Evolutionary conservation across 2,329 filamentous ascomycete species (phyloP), one percentile per base, ranked within the genome.

Genomic region (Pseudogymnoascus sp.): DNA sequence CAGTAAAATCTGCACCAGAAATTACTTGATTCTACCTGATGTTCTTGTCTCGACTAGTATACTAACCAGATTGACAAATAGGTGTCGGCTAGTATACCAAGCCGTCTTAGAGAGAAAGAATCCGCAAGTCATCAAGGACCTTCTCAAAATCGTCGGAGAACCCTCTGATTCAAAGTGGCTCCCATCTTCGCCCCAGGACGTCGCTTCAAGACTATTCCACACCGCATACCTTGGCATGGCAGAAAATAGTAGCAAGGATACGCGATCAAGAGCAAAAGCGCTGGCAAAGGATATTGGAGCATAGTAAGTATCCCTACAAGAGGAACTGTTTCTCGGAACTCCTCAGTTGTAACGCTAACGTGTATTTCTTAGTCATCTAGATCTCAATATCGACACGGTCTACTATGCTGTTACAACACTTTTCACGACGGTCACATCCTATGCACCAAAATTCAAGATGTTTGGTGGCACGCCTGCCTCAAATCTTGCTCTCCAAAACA

Each of bases 151-250:
- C 4, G 79, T 76, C 63, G 81, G 79, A 12, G 78, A 82, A 47
- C 74, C 78, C 5, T 75, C 77, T 60, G 72, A 73, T 16, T 77
- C 78, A 3, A 73, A 70, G 2, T 83, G 78, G 78, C 66, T 65
- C 5, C 72, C 72, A 36, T 66, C 62, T 11, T 62, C 61, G 5
- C 77, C 83, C 1, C 77, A 87, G 69, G 83, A 87, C 61, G 77
- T 88, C 62, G 83, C 81, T 68, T 76, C 77, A 60, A 75, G 77
- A 2, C 78, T 88, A 39, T 85, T 89, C 68, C 80, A 83, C 67
- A 90, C 86, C 1, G 79, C 80, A 57, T 90, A 85, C 74, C 88
- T 91, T 85, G 89, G 88, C 10, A 92, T 86, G 70, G 77, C 80
- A 68, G 84, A 88, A 66, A 87, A 87, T 45, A 86, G 83, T 61